Conservation (phyloP, 257 asterid species). For the Solanum dulcamara region DNA sequence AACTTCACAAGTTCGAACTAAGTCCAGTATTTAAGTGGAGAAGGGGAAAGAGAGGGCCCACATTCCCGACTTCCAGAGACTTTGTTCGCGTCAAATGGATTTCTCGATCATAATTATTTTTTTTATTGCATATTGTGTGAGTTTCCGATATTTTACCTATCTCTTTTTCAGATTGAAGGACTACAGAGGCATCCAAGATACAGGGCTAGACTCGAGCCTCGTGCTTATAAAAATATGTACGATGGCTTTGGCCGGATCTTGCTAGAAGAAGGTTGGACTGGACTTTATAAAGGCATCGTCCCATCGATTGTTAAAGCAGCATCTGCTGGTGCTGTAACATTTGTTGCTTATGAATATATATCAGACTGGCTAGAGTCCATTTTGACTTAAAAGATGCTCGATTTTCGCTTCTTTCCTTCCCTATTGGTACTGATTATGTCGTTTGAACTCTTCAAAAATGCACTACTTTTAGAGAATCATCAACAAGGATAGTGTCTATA, state of each 20-base stretch:
- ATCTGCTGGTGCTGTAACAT: slow-evolving; percentile 93
- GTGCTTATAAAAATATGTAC: slow-evolving; percentile 55
- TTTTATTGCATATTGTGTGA: neutral
- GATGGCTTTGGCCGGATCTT: slow-evolving; percentile 55
- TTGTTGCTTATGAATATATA: slow-evolving; percentile 68
- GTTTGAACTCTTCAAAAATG: neutral
- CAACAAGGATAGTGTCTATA: too few species aligned
- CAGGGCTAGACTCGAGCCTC: slow-evolving; percentile 76
- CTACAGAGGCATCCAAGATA: slow-evolving; percentile 68
- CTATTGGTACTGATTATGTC: neutral
- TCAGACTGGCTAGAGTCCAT: slow-evolving; percentile 67
- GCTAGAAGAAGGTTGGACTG: slow-evolving; percentile 58
- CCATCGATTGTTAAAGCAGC: slow-evolving; percentile 92
- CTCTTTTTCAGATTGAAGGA: slow-evolving; percentile 58
- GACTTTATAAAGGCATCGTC: slow-evolving; percentile 86
- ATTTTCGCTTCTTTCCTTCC: neutral
- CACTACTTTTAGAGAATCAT: neutral
- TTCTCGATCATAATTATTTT: neutral
- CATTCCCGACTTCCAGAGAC: neutral
- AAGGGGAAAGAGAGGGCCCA: neutral
- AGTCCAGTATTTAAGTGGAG: neutral
- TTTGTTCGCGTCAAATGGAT: neutral
- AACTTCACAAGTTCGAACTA: neutral
- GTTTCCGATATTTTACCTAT: neutral
- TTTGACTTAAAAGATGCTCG: slow-evolving; percentile 26